Evolutionary conservation across 108 stramenopile species (phyloP).

Genomic region (Chaetoceros tenuissimus): DNA sequence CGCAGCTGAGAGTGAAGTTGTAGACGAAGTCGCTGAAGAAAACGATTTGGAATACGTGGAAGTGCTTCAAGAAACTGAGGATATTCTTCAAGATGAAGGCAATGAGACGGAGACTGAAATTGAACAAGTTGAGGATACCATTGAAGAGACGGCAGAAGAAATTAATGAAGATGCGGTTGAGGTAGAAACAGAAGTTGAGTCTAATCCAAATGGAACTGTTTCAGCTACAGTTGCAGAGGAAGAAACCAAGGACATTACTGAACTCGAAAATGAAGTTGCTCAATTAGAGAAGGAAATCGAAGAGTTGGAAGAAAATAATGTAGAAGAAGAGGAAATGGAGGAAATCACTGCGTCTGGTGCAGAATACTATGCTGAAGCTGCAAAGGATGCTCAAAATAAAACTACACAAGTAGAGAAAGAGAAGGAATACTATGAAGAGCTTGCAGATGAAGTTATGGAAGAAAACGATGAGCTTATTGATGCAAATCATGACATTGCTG

Average conservation of each 20-base stretch:
- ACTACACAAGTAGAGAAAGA: conserved; percentile 3
- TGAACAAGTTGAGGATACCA: neutral
- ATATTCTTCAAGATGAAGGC: conserved; percentile 2
- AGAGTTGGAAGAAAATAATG: neutral
- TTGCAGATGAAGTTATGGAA: conserved; percentile 14
- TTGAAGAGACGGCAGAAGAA: neutral
- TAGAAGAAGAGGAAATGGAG: neutral
- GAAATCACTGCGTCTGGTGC: neutral
- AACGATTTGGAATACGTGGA: conserved; percentile 3
- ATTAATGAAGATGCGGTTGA: conserved; percentile 12
- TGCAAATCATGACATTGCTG: neutral
- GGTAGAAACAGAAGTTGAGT: conserved; percentile 3
- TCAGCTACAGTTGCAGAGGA: neutral
- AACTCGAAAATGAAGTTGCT: conserved; percentile 14
- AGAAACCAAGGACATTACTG: neutral
- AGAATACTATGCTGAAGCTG: neutral
- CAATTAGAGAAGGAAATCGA: conserved; percentile 5
- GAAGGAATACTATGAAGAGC: conserved; percentile 8
- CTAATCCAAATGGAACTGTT: conserved; percentile 1
- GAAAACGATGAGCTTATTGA: neutral
- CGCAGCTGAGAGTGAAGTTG: neutral
- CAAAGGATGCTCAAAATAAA: neutral
- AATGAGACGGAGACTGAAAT: neutral
- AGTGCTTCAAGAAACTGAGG: neutral
- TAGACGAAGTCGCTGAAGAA: conserved; percentile 8